Base-by-base conservation (phyloP, 129 eudicot species). In the Dittrichia graveolens region DNA sequence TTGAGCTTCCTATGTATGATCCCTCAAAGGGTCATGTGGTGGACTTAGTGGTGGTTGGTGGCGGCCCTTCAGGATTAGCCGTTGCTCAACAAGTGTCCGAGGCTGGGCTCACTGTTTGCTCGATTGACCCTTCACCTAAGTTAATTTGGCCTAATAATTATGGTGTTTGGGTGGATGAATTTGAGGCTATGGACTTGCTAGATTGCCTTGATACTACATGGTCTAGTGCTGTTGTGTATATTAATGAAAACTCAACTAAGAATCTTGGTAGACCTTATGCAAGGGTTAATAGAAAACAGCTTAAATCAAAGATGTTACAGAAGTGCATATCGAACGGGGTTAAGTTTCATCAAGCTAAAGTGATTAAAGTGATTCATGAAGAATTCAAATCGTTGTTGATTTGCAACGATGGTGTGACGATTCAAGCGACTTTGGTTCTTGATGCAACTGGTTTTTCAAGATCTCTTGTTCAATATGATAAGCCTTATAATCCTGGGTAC, bases 121-220 rank as follows among this genome's bases (percentile, higher is more conserved):
- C 96, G 10, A 95, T 95, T 64, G 99, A 95, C 69, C 99, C 99
- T 3, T 88, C 89, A 42, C 99, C 99, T 0, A 86, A 86, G 67
- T 56, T 90, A 77, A 94, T 94, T 15, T 94, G 99, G 99, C 99
- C 99, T 3, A 94, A 94, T 58, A 94, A 94, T 75, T 94, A 94
- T 73, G 99, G 99, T 50, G 99, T 94, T 43, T 94, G 99, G 99
- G 99, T 94, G 8, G 99, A 94, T 83, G 99, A 94, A 68, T 94
- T 94, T 74, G 99, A 94, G 80, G 96, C 97, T 65, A 81, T 94
- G 97, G 99, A 94, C 80, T 81, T 94, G 83, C 79, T 94, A 35
- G 99, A 94, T 76, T 94, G 99, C 73, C 87, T 94, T 34, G 99
- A 94, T 67, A 84, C 97, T 3, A 94, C 99, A 2, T 90, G 99